Evolutionary conservation across 306 rosid species (phyloP).

Genomic region (Hippophae gyantsensis): DNA sequence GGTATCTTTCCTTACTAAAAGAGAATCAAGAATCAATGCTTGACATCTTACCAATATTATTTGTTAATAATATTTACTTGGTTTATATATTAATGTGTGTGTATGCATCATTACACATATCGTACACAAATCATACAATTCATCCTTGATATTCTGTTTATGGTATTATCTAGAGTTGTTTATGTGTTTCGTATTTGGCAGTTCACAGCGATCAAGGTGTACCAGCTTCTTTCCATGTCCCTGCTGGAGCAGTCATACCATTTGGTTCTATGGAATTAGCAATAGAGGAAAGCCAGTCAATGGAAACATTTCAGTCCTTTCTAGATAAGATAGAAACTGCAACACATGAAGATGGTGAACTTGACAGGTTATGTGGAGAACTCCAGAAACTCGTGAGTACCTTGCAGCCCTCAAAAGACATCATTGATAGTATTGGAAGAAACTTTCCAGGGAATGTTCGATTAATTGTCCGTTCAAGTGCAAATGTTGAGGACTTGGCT

Average conservation of each 20-base stretch:
- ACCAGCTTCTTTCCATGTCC: constrained; percentile 71
- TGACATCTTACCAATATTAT: too few relatives aligned
- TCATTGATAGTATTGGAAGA: constrained; percentile 50
- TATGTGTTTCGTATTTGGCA: constrained; percentile 32
- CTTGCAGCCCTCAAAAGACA: constrained; percentile 45
- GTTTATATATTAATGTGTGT: too few relatives aligned
- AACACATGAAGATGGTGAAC: constrained; percentile 54
- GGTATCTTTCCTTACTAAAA: constrained; percentile 1
- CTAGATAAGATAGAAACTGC: constrained; percentile 62
- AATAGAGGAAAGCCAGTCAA: constrained; percentile 49
- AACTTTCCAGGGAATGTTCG: constrained; percentile 55
- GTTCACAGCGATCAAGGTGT: constrained; percentile 71
- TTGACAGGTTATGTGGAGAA: constrained; percentile 53
- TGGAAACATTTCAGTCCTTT: constrained; percentile 46
- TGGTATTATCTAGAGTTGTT: background rate
- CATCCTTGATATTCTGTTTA: background rate
- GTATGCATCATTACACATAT: background rate
- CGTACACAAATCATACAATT: background rate
- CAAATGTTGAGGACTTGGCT: constrained; percentile 92
- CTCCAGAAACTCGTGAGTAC: constrained; percentile 75
- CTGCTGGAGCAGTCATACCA: constrained; percentile 83
- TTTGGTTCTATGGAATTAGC: constrained; percentile 92
- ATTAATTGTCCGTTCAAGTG: constrained; percentile 88
- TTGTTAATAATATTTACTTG: too few relatives aligned
- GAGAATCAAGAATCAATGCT: background rate